Percentiles rank a stretch among this genome's conserved stretches.
Evolutionary conservation across 345 rosid genomes (phyloP).

Genomic region (Turnera subulata): DNA sequence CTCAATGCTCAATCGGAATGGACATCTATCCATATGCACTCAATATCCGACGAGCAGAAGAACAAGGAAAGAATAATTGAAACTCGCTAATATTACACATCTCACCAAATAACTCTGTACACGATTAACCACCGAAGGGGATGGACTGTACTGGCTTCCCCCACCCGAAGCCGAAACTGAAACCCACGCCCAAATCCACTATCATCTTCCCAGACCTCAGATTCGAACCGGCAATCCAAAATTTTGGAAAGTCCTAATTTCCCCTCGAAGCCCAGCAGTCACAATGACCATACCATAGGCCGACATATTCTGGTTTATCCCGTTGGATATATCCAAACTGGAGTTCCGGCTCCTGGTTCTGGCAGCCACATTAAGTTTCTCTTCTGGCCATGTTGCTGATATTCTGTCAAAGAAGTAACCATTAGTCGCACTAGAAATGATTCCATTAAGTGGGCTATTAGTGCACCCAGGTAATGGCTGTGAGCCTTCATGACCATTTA

Average conservation of each 20-base stretch:
- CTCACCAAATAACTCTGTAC: conserved; percentile 74
- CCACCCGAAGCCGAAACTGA: not conserved
- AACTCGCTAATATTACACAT: conserved; percentile 57
- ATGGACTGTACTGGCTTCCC: conserved; percentile 17
- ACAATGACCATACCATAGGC: conserved; percentile 92
- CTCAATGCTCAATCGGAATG: conserved; percentile 36
- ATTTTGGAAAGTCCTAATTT: conserved; percentile 82
- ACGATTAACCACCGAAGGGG: conserved; percentile 27
- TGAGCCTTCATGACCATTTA: conserved; percentile 38
- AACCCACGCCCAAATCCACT: too few species aligned
- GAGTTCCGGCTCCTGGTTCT: conserved; percentile 48
- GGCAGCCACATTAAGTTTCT: conserved; percentile 46
- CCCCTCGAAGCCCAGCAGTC: conserved; percentile 80
- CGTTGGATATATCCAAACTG: conserved; percentile 50
- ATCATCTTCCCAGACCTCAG: too few species aligned
- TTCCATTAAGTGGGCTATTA: conserved; percentile 65
- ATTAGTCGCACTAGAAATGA: conserved; percentile 72
- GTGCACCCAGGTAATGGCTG: conserved; percentile 31
- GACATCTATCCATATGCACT: conserved; percentile 21
- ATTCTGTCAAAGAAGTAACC: conserved; percentile 84
- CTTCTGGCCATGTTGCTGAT: conserved; percentile 93
- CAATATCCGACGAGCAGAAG: conserved; percentile 41
- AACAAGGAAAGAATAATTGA: conserved; percentile 39
- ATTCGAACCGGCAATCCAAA: conserved; percentile 81
- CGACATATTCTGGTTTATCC: conserved; percentile 44